Conservation (phyloP, 805 yeast genomes). For the Clavispora fructus region DNA sequence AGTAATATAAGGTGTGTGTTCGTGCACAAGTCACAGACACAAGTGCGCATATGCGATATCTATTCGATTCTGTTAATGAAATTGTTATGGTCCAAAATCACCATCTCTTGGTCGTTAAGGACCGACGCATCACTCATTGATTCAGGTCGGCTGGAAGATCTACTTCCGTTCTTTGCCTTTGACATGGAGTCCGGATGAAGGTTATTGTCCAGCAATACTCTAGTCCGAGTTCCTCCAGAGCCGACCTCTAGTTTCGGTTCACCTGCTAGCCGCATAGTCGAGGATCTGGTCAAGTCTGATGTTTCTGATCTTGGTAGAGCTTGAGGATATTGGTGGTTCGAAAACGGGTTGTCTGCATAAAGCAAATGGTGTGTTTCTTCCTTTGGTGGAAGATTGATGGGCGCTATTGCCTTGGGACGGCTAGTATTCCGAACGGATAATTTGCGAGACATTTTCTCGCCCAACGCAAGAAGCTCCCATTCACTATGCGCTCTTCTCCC, state of each 20-base stretch:
- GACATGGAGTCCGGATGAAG: background rate
- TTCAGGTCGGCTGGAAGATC: background rate
- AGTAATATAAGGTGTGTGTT: background rate
- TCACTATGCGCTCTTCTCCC: slow-evolving; percentile 6
- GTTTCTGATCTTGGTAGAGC: slow-evolving; percentile 4
- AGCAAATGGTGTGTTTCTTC: slow-evolving; percentile 20
- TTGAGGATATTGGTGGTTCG: slow-evolving; percentile 13
- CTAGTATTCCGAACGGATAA: slow-evolving; percentile 23
- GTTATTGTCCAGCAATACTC: background rate
- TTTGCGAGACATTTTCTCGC: slow-evolving; percentile 31
- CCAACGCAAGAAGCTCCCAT: slow-evolving; percentile 28
- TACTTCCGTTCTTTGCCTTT: background rate
- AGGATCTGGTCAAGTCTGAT: background rate
- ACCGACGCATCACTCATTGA: slow-evolving; percentile 2
- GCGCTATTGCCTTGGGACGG: background rate
- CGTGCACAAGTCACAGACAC: background rate
- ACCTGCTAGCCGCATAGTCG: background rate
- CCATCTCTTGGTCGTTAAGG: slow-evolving; percentile 11
- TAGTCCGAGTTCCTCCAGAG: background rate
- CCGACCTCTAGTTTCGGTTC: background rate
- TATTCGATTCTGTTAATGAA: slow-evolving; percentile 6
- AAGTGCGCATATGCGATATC: background rate
- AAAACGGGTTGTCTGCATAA: slow-evolving; percentile 14
- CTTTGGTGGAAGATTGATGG: slow-evolving; percentile 9
- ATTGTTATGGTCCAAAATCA: slow-evolving; percentile 8